Conservation (phyloP, 352 stramenopile species). For the Globisporangium irregulare region DNA sequence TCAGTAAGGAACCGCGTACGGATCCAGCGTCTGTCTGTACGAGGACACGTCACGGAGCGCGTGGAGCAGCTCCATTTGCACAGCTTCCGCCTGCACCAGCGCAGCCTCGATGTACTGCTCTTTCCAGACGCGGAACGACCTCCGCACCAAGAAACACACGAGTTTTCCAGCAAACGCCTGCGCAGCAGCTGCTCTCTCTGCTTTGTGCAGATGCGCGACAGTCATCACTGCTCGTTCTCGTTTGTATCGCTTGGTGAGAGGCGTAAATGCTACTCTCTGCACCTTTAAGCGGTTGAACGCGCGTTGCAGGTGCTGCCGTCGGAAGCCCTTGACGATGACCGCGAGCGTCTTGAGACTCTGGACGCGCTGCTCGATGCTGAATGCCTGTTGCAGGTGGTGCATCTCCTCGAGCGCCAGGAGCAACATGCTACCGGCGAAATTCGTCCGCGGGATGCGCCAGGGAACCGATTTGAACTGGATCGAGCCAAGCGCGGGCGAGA, state of each 20-base stretch:
- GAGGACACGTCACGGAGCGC: conserved; percentile 35
- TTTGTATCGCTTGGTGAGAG: not conserved
- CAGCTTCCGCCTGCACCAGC: conserved; percentile 37
- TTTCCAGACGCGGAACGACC: conserved; percentile 50
- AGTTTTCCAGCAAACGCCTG: conserved; percentile 28
- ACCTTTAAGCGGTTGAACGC: conserved; percentile 20
- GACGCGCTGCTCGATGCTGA: conserved; percentile 6
- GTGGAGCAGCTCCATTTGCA: conserved; percentile 41
- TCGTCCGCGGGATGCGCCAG: conserved; percentile 15
- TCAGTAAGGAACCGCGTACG: conserved; percentile 20
- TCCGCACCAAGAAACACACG: conserved; percentile 19
- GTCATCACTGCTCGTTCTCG: not conserved
- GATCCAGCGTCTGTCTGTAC: conserved; percentile 37
- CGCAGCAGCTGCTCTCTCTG: conserved; percentile 13
- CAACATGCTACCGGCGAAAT: conserved; percentile 25
- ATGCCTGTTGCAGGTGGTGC: conserved; percentile 22
- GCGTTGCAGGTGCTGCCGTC: conserved; percentile 13
- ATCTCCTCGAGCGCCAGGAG: conserved; percentile 30
- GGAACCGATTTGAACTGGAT: conserved; percentile 22
- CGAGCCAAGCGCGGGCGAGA: conserved; percentile 21
- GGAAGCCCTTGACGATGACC: conserved; percentile 5
- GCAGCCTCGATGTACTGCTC: conserved; percentile 39
- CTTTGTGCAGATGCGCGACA: no score
- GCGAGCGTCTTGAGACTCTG: conserved; percentile 14
- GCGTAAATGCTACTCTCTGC: not conserved